Percentiles rank a stretch among this genome's conserved stretches.
These are phyloP conservation scores for Calonectria henricotiae DNA, from an alignment of 2,329 filamentous ascomycete genomes.

Conservation along the genomic window DNA sequence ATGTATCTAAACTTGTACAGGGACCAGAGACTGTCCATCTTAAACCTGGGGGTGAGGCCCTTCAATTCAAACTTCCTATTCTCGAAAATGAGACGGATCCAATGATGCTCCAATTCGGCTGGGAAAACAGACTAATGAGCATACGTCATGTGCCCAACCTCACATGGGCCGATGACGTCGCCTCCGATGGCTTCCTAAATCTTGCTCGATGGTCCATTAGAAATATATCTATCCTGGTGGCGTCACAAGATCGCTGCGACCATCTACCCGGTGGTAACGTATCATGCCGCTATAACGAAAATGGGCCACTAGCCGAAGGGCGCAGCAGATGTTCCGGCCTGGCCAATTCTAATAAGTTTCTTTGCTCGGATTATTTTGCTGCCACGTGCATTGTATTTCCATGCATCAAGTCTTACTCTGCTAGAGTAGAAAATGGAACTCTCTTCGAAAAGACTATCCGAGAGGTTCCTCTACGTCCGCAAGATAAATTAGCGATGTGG, in stretches of 20 bases:
- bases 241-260: not conserved
- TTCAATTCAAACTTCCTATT: not conserved
- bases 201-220: constrained; percentile 7
- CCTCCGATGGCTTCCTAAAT: not conserved
- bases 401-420: constrained; percentile 12
- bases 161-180: not conserved
- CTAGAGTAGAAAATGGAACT: not conserved
- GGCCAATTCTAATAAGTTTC: too few relatives aligned
- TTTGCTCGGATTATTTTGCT: not conserved
- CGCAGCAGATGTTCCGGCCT: not conserved
- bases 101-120: too few relatives aligned
- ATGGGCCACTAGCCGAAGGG: not conserved
- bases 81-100: not conserved
- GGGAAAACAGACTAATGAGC: not conserved
- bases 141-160: not conserved
- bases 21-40: not conserved
- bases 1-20: not conserved
- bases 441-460: not conserved
- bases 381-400: constrained; percentile 6
- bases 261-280: not conserved
- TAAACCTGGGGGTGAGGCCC: not conserved
- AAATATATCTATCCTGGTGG: not conserved
- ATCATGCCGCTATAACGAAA: not conserved
- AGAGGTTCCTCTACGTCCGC: constrained; percentile 1
- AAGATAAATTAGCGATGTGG: not conserved